These are phyloP conservation scores for Aspergillus terreus DNA, from an alignment of 2,329 filamentous ascomycete genomes.

Conservation along the genomic window DNA sequence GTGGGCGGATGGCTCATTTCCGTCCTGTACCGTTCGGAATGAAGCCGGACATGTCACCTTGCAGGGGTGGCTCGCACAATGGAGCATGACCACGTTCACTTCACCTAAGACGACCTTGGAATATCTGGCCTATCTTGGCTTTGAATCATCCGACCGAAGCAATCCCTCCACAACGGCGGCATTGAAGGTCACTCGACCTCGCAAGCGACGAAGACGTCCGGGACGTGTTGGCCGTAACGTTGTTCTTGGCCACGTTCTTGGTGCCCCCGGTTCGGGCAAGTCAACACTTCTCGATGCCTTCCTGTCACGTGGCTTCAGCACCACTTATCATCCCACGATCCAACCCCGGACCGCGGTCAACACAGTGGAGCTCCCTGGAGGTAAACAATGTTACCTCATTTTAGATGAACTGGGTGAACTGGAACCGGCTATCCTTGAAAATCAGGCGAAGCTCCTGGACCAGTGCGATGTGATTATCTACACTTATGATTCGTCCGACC, in stretches of 20 bases:
- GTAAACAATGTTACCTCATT: slow-evolving; percentile 95
- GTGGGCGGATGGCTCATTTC: slow-evolving; percentile 86
- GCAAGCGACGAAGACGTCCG: slow-evolving; percentile 76
- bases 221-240: slow-evolving; percentile 91
- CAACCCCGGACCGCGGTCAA: slow-evolving; percentile 92
- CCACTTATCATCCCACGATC: slow-evolving; percentile 87
- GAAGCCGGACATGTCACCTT: slow-evolving; percentile 93
- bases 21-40: slow-evolving; percentile 88
- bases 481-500: slow-evolving; percentile 93
- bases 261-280: slow-evolving; percentile 82
- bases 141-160: slow-evolving; percentile 71
- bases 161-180: slow-evolving; percentile 76
- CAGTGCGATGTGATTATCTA: slow-evolving; percentile 93
- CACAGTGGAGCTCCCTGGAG: slow-evolving; percentile 90
- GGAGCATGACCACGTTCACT: slow-evolving; percentile 99
- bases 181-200: slow-evolving; percentile 86
- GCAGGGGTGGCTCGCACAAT: slow-evolving; percentile 96
- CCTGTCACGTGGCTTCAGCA: slow-evolving; percentile 79
- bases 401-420: slow-evolving; percentile 91
- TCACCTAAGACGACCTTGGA: slow-evolving; percentile 93
- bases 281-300: slow-evolving; percentile 88
- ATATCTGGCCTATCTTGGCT: slow-evolving; percentile 93
- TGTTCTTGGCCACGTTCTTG: slow-evolving; percentile 87
- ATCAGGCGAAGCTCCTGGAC: slow-evolving; percentile 75
- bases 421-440: slow-evolving; percentile 92